Percentiles rank a stretch among this genome's conserved stretches.
Conservation (phyloP, 495 filamentous ascomycete genomes). For the Sordaria brevicollis region DNA sequence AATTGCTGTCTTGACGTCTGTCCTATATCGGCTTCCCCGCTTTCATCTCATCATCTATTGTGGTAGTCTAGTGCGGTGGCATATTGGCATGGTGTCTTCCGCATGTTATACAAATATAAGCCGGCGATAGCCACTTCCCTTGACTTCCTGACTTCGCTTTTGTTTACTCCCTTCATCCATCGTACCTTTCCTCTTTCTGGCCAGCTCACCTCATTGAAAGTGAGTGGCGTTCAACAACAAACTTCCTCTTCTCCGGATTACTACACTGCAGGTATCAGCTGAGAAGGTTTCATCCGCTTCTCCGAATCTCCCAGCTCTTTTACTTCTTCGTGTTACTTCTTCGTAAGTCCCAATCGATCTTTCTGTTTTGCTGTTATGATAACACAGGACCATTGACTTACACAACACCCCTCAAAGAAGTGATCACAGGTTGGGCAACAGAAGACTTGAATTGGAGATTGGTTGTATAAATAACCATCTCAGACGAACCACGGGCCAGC, state of each 20-base stretch:
- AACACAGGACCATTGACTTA: neutral
- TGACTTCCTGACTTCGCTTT: neutral
- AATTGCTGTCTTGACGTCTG: neutral
- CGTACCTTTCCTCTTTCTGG: neutral
- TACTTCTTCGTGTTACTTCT: neutral
- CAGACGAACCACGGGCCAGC: neutral
- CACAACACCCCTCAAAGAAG: neutral
- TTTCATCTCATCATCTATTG: neutral
- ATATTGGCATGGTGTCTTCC: neutral
- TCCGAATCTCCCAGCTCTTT: neutral
- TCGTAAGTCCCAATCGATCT: neutral
- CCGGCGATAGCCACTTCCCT: constrained; percentile 6
- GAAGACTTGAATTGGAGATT: neutral
- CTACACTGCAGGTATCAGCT: neutral
- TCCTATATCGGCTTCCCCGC: neutral
- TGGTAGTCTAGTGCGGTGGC: too few relatives aligned
- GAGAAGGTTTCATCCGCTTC: neutral
- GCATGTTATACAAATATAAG: constrained; percentile 2
- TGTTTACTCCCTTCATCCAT: neutral
- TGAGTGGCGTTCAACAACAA: neutral
- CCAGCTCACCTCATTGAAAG: neutral
- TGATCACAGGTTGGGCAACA: neutral
- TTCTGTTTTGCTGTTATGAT: neutral
- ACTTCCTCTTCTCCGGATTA: neutral
- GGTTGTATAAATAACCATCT: neutral